These are phyloP conservation scores for Penicillium canescens DNA, from an alignment of 495 filamentous ascomycete species.

Conservation along the genomic window DNA sequence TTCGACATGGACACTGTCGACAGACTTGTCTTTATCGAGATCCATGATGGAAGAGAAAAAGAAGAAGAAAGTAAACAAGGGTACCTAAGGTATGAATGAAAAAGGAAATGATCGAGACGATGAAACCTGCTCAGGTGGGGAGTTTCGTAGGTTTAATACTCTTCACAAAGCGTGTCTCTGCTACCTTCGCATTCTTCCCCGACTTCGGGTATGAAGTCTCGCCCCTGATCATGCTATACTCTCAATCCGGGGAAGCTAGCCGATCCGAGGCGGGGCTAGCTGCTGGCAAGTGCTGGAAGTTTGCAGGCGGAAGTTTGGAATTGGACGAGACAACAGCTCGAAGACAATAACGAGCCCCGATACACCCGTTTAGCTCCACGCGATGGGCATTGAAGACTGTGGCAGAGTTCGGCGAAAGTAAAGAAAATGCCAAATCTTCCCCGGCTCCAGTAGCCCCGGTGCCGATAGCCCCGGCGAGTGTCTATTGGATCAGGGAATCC, in stretches of 20 bases:
- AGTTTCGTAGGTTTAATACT: conserved; percentile 3
- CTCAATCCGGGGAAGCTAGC: conserved; percentile 8
- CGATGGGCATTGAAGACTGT: background rate
- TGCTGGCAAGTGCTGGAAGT: too few relatives aligned
- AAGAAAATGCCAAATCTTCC: too few relatives aligned
- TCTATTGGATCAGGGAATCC: background rate
- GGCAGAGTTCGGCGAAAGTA: too few relatives aligned
- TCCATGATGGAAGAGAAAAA: background rate
- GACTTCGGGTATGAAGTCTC: background rate
- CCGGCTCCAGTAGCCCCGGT: background rate
- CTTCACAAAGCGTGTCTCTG: background rate
- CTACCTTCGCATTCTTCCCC: conserved; percentile 3
- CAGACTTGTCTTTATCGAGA: conserved; percentile 1
- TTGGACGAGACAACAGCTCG: background rate
- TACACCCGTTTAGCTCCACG: background rate
- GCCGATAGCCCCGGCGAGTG: conserved; percentile 4
- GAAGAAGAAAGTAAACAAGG: background rate
- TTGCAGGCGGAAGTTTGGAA: background rate
- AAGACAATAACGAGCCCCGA: background rate
- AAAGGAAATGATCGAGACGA: too few relatives aligned
- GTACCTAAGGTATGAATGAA: background rate
- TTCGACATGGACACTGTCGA: conserved; percentile 9
- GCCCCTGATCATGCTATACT: background rate
- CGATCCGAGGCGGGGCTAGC: background rate
- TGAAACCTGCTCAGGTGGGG: background rate